Evolutionary conservation across 192 early-diverging fungal genomes (phyloP).

Genomic region (Rhizoclosmatium sp.): DNA sequence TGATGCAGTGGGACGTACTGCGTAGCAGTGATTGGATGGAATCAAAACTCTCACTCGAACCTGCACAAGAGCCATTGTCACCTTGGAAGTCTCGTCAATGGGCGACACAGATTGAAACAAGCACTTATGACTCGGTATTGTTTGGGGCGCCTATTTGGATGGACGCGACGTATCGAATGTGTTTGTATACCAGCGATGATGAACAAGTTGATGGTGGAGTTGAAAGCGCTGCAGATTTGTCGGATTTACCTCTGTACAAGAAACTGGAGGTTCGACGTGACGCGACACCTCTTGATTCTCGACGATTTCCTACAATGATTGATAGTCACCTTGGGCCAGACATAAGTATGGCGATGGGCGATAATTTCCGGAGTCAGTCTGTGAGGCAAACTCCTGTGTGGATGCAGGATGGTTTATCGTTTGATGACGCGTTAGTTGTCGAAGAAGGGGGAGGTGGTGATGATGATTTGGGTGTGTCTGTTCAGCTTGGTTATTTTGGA

Average conservation of each 20-base stretch:
- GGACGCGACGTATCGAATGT: constrained; percentile 45
- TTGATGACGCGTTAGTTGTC: constrained; percentile 37
- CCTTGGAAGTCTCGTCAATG: constrained; percentile 33
- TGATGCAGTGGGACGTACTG: constrained; percentile 51
- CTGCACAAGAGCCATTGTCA: not conserved
- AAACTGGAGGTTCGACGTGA: constrained; percentile 11
- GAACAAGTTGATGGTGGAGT: not conserved
- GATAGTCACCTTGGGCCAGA: constrained; percentile 2
- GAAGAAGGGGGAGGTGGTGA: constrained; percentile 11
- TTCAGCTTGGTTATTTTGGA: constrained; percentile 21
- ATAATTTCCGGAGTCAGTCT: not conserved
- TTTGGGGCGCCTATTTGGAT: constrained; percentile 46
- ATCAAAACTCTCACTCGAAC: constrained; percentile 8
- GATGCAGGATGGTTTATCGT: constrained; percentile 32
- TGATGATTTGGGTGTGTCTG: not conserved
- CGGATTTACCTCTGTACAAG: constrained; percentile 8
- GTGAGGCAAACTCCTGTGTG: constrained; percentile 8
- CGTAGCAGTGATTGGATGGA: constrained; percentile 50
- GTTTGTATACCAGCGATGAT: constrained; percentile 9
- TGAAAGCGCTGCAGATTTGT: constrained; percentile 1
- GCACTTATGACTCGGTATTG: constrained; percentile 29
- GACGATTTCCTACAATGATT: not conserved
- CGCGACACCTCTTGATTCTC: not conserved
- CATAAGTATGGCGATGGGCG: constrained; percentile 24
- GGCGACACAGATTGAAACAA: constrained; percentile 45